Conservation (phyloP, 2,329 filamentous ascomycete genomes). For the Pseudopithomyces chartarum region DNA sequence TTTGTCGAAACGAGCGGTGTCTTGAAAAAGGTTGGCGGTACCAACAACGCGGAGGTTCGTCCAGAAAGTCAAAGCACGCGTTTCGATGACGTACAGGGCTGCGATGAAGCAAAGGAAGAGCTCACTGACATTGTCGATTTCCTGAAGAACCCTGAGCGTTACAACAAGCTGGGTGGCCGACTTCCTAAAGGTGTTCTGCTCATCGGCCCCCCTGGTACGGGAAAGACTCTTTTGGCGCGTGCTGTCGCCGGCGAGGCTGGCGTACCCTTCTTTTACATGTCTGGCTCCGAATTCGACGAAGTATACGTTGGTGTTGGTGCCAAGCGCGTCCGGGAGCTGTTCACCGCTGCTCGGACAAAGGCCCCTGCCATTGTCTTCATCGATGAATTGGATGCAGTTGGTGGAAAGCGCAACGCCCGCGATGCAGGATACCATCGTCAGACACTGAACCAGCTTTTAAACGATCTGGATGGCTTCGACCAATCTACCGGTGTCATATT, state of each 20-base stretch:
- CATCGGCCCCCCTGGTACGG: constrained; percentile 93
- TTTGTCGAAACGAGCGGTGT: constrained; percentile 80
- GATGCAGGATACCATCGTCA: constrained; percentile 97
- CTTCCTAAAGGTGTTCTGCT: constrained; percentile 95
- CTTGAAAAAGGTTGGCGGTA: constrained; percentile 76
- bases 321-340: constrained; percentile 95
- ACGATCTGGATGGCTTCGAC: constrained; percentile 95
- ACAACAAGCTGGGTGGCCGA: constrained; percentile 92
- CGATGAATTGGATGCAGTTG: constrained; percentile 92
- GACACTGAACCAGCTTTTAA: constrained; percentile 94
- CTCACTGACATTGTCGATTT: constrained; percentile 97
- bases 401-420: constrained; percentile 87
- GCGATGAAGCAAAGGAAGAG: constrained; percentile 97
- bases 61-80: constrained; percentile 89
- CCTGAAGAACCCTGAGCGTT: constrained; percentile 88
- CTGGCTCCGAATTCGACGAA: constrained; percentile 97
- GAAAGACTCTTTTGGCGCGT: constrained; percentile 93
- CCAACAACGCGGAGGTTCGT: constrained; percentile 81
- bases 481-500: constrained; percentile 95
- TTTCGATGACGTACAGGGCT: constrained; percentile 94
- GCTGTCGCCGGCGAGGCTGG: constrained; percentile 96
- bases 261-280: constrained; percentile 99
- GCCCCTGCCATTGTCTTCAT: constrained; percentile 94
- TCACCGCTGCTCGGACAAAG: constrained; percentile 79
- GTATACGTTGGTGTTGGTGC: constrained; percentile 97